Evolutionary conservation across 192 early-diverging fungal genomes (phyloP).

Genomic region (Oehlia diaphana): DNA sequence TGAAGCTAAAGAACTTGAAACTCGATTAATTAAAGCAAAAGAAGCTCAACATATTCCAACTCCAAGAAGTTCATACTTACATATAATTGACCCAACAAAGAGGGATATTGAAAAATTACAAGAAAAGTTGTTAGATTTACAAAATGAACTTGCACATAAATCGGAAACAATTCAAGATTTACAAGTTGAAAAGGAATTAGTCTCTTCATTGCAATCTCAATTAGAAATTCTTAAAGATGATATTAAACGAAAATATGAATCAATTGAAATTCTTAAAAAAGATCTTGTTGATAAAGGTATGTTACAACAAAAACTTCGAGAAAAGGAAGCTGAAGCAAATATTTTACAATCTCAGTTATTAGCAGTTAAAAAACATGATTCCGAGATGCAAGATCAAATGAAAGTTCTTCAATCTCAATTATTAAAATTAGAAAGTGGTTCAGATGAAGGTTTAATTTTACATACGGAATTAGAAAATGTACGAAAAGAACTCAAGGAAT

Average conservation of each 20-base stretch:
- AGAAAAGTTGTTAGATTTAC: conserved; percentile 20
- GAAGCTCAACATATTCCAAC: conserved; percentile 12
- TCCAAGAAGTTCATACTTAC: conserved; percentile 15
- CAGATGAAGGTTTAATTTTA: not conserved
- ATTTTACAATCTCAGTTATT: not conserved
- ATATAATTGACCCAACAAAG: not conserved
- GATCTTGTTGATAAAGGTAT: conserved; percentile 13
- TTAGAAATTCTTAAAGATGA: conserved; percentile 7
- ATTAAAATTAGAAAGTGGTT: not conserved
- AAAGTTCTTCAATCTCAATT: not conserved
- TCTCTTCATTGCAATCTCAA: conserved; percentile 8
- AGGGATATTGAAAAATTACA: not conserved
- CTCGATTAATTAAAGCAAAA: conserved; percentile 19
- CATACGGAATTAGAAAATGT: not conserved
- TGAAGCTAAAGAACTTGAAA: conserved; percentile 11
- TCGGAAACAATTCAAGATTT: not conserved
- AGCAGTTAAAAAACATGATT: not conserved
- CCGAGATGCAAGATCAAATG: not conserved
- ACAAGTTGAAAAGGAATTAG: conserved; percentile 7
- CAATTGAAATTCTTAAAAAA: conserved; percentile 22
- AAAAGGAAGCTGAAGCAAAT: conserved; percentile 19
- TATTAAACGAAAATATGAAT: conserved; percentile 23
- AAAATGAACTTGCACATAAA: conserved; percentile 18
- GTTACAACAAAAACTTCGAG: conserved; percentile 13
- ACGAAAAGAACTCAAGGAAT: not conserved